Conservation (phyloP, 2,329 filamentous ascomycete species). For the Diplodia intermedia region DNA sequence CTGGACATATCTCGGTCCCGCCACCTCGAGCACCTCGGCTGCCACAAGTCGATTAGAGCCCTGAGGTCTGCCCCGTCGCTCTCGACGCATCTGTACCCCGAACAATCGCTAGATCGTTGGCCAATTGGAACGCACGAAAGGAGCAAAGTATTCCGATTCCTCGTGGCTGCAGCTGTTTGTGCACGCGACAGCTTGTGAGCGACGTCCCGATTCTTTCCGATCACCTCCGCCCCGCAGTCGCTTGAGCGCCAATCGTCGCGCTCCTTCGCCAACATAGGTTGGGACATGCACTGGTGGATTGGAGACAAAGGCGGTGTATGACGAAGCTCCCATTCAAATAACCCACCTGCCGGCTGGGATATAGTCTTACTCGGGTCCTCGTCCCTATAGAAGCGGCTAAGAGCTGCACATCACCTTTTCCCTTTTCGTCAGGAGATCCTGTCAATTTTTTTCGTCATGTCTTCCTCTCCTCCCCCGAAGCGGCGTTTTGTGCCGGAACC, state of each 20-base stretch:
- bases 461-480: slow-evolving; percentile 42
- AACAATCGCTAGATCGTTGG: background rate
- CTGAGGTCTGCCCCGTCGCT: background rate
- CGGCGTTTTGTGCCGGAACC: slow-evolving; percentile 48
- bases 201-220: slow-evolving; percentile 31
- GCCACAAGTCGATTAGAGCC: slow-evolving; percentile 2
- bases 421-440: background rate
- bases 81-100: background rate
- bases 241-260: slow-evolving; percentile 23
- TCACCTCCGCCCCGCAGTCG: slow-evolving; percentile 17
- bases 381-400: background rate
- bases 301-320: slow-evolving; percentile 30
- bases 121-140: slow-evolving; percentile 12
- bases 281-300: slow-evolving; percentile 32
- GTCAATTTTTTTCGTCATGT: slow-evolving; percentile 39
- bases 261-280: slow-evolving; percentile 28
- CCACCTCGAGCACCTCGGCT: slow-evolving; percentile 6
- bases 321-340: slow-evolving; percentile 2
- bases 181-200: slow-evolving; percentile 14
- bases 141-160: background rate
- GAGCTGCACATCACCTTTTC: slow-evolving; percentile 8
- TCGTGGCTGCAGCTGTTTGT: slow-evolving; percentile 24
- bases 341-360: slow-evolving; percentile 4
- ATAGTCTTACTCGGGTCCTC: slow-evolving; percentile 2
- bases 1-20: slow-evolving; percentile 24